Base-by-base conservation (phyloP, 2,329 filamentous ascomycete species). In the Helminthosporium solani region DNA sequence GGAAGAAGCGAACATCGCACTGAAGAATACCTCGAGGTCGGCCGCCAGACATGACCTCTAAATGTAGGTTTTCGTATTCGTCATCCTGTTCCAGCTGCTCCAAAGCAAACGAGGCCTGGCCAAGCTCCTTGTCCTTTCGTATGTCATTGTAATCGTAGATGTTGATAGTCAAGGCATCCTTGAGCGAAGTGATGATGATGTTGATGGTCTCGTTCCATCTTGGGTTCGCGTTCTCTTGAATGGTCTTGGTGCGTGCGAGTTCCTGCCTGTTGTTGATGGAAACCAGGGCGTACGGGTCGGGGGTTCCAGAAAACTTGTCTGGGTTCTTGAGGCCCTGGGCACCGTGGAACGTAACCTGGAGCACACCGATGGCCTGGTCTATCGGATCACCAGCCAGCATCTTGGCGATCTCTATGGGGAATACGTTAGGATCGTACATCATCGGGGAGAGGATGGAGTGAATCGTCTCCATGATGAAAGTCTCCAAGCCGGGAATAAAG, bases 351-450 rank as follows among this genome's bases (percentile, higher is more conserved):
- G 90, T 96, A 50, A 99, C 78, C 19, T 92, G 92, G 42, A 99
- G 73, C 7, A 99, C 91, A 68, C 94, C 94, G 62, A 99, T 90
- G 9, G 94, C 94, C 72, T 96, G 89, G 67, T 99, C 95, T 40
- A 99, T 88, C 0, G 94, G 85, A 47, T 88, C 92, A 48, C 94
- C 94, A 34, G 92, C 88, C 54, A 99, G 79, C 89, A 99, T 94
- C 79, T 99, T 97, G 58, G 94, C 94, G 46, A 99, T 90, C 66
- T 99, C 94, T 56, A 99, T 94, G 14, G 94, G 94, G 78, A 99
- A 99, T 40, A 97, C 90, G 60, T 99, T 96, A 7, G 94, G 94
- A 30, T 84, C 86, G 67, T 99, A 99, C 90, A 99, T 96, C 87
- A 99, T 97, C 0, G 94, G 95, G 2, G 84, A 87, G 40, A 99